phyloP scores from a whole-genome alignment of 495 filamentous ascomycete species.

The Cryomyces minteri region DNA sequence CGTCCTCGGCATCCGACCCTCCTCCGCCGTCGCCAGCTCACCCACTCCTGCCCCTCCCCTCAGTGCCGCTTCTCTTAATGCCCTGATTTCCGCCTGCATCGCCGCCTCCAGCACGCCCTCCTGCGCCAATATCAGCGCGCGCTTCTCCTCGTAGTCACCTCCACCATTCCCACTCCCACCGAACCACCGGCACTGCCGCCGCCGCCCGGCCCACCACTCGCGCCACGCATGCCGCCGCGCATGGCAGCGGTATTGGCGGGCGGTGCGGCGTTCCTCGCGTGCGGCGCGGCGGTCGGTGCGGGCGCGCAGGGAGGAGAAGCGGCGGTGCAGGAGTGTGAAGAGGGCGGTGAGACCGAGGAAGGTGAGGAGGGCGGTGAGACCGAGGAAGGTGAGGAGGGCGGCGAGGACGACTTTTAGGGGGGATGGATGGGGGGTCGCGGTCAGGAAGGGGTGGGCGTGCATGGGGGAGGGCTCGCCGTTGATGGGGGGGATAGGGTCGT shows the following conservation, averaged over 20 bases:
- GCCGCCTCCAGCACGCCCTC: conserved; percentile 20
- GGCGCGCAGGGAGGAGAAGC: conserved; percentile 12
- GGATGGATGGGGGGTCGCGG: conserved; percentile 1
- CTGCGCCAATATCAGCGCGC: conserved; percentile 17
- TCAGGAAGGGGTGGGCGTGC: not conserved
- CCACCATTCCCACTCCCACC: conserved; percentile 2
- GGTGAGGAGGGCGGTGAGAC: conserved; percentile 7
- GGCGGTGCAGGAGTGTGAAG: conserved; percentile 6
- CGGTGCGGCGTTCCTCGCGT: conserved; percentile 18
- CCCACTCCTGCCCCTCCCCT: conserved; percentile 15
- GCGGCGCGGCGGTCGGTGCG: conserved; percentile 16
- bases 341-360: conserved; percentile 8
- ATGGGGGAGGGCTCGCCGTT: conserved; percentile 1
- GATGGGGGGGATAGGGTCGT: too few species aligned
- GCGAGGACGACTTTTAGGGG: conserved; percentile 3
- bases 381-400: conserved; percentile 8
- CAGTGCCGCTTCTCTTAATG: conserved; percentile 16
- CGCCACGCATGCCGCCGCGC: conserved; percentile 15
- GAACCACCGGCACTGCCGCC: too few species aligned
- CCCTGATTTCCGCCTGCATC: conserved; percentile 24
- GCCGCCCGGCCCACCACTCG: conserved; percentile 12
- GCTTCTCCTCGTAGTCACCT: conserved; percentile 25
- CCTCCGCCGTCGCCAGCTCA: conserved; percentile 15
- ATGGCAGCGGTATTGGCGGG: conserved; percentile 14
- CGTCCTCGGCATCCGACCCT: not conserved